A percentile compares a stretch with the other conserved stretches of the same genome.
Evolutionary conservation across 192 early-diverging fungal genomes (phyloP).

Genomic region (Dimargaris cristalligena): DNA sequence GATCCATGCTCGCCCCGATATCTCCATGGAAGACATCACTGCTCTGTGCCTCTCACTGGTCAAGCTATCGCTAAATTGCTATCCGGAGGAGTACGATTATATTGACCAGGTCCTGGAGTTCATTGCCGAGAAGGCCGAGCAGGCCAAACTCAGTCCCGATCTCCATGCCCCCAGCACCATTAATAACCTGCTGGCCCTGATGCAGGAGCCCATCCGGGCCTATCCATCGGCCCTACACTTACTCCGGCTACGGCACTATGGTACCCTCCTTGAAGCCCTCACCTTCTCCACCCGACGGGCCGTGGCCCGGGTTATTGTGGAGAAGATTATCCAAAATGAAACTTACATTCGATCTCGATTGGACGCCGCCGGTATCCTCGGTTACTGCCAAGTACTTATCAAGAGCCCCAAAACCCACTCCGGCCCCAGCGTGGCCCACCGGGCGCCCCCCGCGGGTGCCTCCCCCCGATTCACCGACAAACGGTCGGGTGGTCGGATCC

Average conservation of each 20-base stretch:
- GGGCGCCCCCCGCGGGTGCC: background rate
- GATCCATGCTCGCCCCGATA: conserved; percentile 81
- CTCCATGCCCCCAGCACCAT: conserved; percentile 49
- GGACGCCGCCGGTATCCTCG: conserved; percentile 64
- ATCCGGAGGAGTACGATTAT: conserved; percentile 70
- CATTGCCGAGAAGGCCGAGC: conserved; percentile 56
- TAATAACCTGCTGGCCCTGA: conserved; percentile 60
- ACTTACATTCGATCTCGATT: conserved; percentile 47
- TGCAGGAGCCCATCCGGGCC: conserved; percentile 65
- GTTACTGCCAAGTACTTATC: conserved; percentile 62
- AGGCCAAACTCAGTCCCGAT: conserved; percentile 45
- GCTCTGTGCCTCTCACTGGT: conserved; percentile 75
- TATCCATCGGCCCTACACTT: conserved; percentile 50
- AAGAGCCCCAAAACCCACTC: conserved; percentile 61
- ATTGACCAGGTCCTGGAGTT: conserved; percentile 85
- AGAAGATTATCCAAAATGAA: conserved; percentile 47
- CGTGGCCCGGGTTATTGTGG: conserved; percentile 62
- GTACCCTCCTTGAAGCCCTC: conserved; percentile 68
- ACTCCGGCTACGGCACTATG: conserved; percentile 61
- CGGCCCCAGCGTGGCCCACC: conserved; percentile 9
- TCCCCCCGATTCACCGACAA: conserved; percentile 7
- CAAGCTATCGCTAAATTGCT: conserved; percentile 82
- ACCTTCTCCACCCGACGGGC: conserved; percentile 65
- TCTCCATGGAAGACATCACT: conserved; percentile 82
- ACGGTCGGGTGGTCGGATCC: conserved; percentile 7